Conservation (phyloP, 495 filamentous ascomycete genomes). For the Talaromyces adpressus region DNA sequence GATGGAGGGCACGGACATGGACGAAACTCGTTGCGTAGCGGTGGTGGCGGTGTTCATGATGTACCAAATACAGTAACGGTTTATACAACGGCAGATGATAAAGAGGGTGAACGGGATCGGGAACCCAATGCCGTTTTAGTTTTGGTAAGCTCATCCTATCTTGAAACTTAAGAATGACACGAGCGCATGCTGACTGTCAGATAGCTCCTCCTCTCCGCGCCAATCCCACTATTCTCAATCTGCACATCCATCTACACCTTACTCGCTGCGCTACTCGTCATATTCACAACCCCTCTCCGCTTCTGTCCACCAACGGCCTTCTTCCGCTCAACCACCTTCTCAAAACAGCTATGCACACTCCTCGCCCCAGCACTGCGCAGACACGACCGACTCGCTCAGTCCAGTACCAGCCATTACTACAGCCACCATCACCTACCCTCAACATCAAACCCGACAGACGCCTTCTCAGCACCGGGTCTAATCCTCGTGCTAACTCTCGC, state of each 20-base stretch:
- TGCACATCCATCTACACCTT: slow-evolving; percentile 37
- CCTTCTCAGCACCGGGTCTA: slow-evolving; percentile 32
- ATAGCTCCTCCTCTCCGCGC: slow-evolving; percentile 43
- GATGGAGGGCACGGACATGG: slow-evolving; percentile 3
- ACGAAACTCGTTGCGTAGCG: not conserved
- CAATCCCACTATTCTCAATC: slow-evolving; percentile 39
- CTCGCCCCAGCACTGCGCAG: slow-evolving; percentile 35
- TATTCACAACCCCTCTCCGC: slow-evolving; percentile 36
- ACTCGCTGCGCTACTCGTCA: slow-evolving; percentile 31
- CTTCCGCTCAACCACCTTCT: slow-evolving; percentile 30
- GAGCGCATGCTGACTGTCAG: not conserved
- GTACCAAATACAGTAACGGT: slow-evolving; percentile 4
- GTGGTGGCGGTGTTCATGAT: not conserved
- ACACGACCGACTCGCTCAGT: slow-evolving; percentile 36
- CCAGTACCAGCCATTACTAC: slow-evolving; percentile 23
- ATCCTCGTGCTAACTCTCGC: slow-evolving; percentile 45
- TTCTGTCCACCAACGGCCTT: slow-evolving; percentile 32
- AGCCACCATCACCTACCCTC: slow-evolving; percentile 19
- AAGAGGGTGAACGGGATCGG: slow-evolving; percentile 11
- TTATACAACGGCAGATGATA: slow-evolving; percentile 3
- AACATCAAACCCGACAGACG: slow-evolving; percentile 13
- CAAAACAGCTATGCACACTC: slow-evolving; percentile 30
- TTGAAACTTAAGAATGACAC: too few species aligned
- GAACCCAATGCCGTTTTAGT: slow-evolving; percentile 20
- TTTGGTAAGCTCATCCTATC: slow-evolving; percentile 11